Percentiles rank a stretch among this genome's conserved stretches.
phyloP scores from a whole-genome alignment of 139 green algal species.

The Chloropicon primus region DNA sequence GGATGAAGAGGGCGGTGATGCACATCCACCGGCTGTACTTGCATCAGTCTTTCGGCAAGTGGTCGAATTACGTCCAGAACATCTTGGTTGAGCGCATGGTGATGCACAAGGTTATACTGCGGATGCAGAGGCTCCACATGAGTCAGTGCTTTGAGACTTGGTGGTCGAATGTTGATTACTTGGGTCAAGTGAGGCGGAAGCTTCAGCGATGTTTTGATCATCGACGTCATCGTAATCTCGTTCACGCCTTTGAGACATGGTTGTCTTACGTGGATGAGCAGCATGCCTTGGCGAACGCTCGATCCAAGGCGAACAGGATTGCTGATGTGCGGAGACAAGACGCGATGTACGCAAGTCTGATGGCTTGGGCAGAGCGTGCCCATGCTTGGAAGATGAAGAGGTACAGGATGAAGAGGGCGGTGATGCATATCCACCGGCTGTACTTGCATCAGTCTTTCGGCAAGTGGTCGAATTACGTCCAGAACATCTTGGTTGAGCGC shows the following conservation, averaged over 20 bases:
- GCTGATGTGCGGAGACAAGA: background rate
- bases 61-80: background rate
- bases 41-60: background rate
- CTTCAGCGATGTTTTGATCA: background rate
- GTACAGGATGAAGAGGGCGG: background rate
- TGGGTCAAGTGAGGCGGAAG: background rate
- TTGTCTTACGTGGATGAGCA: background rate
- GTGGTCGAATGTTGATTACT: background rate
- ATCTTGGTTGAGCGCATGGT: too few species aligned
- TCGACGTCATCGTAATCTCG: background rate
- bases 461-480: background rate
- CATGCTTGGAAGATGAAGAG: background rate
- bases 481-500: background rate
- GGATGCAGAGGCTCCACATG: background rate
- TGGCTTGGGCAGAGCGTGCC: background rate
- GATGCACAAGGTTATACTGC: background rate
- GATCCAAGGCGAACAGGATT: background rate
- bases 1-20: background rate
- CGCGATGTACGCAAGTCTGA: background rate
- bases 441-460: background rate
- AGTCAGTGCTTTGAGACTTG: background rate
- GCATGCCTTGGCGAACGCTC: background rate
- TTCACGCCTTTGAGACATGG: background rate
- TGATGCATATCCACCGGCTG: background rate
- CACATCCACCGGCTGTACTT: background rate